Base-by-base conservation (phyloP, 805 yeast species). In the Sugiyamaella lignohabitans region DNA sequence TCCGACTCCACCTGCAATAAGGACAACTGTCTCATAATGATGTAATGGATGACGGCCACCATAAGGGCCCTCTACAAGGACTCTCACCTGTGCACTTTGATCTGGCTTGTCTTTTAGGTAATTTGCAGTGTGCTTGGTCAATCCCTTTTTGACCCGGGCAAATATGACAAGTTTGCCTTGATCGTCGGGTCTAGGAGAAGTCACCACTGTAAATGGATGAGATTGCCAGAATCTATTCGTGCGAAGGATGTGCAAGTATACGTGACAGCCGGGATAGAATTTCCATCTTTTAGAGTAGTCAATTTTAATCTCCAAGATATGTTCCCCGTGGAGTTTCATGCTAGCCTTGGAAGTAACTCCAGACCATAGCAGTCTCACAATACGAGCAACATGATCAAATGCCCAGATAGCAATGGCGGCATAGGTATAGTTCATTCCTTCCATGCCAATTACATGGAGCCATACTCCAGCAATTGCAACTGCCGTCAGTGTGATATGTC, bases 1-100 rank as follows among this genome's bases (percentile, higher is more conserved):
- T 43, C 93, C 94, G 48, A 79, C 78, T 20, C 93, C 93, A 41
- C 87, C 89, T 5, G 89, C 83, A 27, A 84, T 52, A 40, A 82
- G 71, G 3, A 82, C 71, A 3, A 80, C 74, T 45, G 75, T 73
- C 40, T 78, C 75, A 55, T 74, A 82, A 38, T 69, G 65, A 21
- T 69, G 65, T 14, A 78, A 65, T 1, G 80, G 75, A 2, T 75
- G 60, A 1, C 72, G 52, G 35, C 70, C 68, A 2, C 93, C 87
- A 57, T 84, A 84, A 1, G 93, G 89, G 1, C 93, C 91, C 57
- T 84, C 93, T 2, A 79, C 40, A n/a, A 56, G 47, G 5, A 62
- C 53, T 8, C 43, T 32, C 17, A 53, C 32, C 20, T 41, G 39
- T 60, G 40, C 41, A 2, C 38, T 36, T 18, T 34, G 19, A n/a